These are phyloP conservation scores for Umbelopsis isabellina DNA, from an alignment of 192 early-diverging fungal genomes.

Conservation along the genomic window DNA sequence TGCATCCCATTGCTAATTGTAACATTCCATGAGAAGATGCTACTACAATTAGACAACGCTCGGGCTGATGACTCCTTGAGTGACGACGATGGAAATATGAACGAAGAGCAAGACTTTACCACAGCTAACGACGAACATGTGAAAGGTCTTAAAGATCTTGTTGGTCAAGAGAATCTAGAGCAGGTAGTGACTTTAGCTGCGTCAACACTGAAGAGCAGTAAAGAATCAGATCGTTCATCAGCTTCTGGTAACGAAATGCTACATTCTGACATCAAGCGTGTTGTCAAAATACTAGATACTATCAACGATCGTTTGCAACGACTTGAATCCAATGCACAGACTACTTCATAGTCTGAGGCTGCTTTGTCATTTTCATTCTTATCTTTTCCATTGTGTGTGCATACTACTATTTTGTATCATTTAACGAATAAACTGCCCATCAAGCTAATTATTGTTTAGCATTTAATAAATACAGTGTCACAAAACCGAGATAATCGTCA, in stretches of 20 bases:
- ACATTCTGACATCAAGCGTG: constrained; percentile 1
- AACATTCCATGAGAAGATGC: constrained; percentile 3
- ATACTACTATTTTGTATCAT: not conserved
- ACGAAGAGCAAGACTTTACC: constrained; percentile 3
- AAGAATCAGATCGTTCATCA: not conserved
- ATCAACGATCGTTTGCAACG: not conserved
- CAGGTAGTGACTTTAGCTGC: not conserved
- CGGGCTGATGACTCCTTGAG: not conserved
- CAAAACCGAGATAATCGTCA: too few relatives aligned
- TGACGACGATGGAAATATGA: constrained; percentile 12
- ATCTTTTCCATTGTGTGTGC: not conserved
- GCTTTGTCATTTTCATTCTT: not conserved
- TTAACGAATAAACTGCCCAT: not conserved
- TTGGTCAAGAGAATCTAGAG: not conserved
- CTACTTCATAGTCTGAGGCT: not conserved
- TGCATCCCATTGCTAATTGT: constrained; percentile 2
- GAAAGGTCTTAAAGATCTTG: not conserved
- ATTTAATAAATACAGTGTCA: too few relatives aligned
- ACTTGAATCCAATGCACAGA: not conserved
- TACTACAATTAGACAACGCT: not conserved
- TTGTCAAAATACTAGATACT: not conserved
- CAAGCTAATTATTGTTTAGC: not conserved
- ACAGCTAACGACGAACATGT: not conserved
- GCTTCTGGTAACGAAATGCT: not conserved
- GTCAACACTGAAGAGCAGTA: not conserved